These are phyloP conservation scores for Boletus vinaceobasis DNA, from an alignment of 768 basidiomycete genomes.

Conservation along the genomic window DNA sequence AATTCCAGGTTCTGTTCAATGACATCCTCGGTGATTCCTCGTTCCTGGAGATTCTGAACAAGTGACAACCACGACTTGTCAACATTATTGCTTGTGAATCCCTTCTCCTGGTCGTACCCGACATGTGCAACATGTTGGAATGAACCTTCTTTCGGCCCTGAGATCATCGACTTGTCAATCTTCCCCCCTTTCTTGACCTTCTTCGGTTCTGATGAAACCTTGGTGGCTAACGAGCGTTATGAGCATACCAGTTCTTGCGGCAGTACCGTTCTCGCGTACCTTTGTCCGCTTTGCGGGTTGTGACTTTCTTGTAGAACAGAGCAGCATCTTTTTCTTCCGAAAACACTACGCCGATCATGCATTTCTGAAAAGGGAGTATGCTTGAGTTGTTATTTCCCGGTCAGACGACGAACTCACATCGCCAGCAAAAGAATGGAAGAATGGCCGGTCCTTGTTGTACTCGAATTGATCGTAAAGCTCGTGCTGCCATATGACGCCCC, in stretches of 20 bases:
- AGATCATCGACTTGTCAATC: conserved; percentile 92
- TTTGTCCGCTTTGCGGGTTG: conserved; percentile 57
- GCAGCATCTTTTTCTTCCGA: conserved; percentile 83
- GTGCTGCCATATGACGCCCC: conserved; percentile 91
- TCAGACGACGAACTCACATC: conserved; percentile 65
- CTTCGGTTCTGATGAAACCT: conserved; percentile 52
- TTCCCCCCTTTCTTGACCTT: conserved; percentile 62
- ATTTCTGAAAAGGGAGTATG: conserved; percentile 50
- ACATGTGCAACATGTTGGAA: conserved; percentile 94
- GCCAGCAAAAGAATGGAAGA: conserved; percentile 89
- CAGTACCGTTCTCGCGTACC: conserved; percentile 34
- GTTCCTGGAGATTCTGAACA: conserved; percentile 57
- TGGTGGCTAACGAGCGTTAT: conserved; percentile 34
- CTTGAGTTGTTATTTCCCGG: background rate
- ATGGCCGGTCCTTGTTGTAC: conserved; percentile 79
- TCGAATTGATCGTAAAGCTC: conserved; percentile 83
- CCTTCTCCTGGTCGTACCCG: conserved; percentile 85
- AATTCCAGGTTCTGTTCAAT: conserved; percentile 82
- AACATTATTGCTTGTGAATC: conserved; percentile 82
- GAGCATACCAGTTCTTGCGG: background rate
- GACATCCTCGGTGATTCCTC: conserved; percentile 65
- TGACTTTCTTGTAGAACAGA: conserved; percentile 82
- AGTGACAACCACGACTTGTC: conserved; percentile 87
- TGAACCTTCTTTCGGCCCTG: conserved; percentile 69
- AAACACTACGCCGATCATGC: conserved; percentile 91